Evolutionary conservation across 2,329 filamentous ascomycete species (phyloP), one percentile per base, ranked within the genome.

Genomic region (Hypoxylon sp.): DNA sequence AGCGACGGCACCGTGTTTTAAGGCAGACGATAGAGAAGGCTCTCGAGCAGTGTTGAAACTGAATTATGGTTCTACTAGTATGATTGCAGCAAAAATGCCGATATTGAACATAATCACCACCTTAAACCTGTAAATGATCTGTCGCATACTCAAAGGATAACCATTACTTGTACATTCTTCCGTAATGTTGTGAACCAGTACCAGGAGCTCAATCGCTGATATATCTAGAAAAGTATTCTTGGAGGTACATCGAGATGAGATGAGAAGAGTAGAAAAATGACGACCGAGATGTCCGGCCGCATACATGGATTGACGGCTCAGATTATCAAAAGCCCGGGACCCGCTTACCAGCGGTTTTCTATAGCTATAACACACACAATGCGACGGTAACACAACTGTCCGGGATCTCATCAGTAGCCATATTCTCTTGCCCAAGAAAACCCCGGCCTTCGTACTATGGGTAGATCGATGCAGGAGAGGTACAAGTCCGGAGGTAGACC

Each of bases 1-100:
- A 48, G 59, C n/a, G 59, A 62, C n/a, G 59, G 59, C 8, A 62
- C 59, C 22, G 36, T 62, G 38, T 70, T 57, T 26, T 55, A 28
- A 36, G 18, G 28, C 18, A n/a, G 14, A 40, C 8, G n/a, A 40
- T 40, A 40, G 5, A 20, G 12, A 14, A 40, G 12, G 11, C 20
- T 40, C 9, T 40, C 12, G 4, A 11, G 16, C 16, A 40, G 11
- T 40, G 3, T 11, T 20, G 4, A 20, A 40, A 20, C 7, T 40
- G 16, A 40, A n/a, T n/a, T n/a, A n/a, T n/a, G n/a, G n/a, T n/a
- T n/a, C n/a, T n/a, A n/a, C n/a, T n/a, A n/a, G n/a, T n/a, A n/a
- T n/a, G n/a, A n/a, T n/a, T n/a, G n/a, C n/a, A n/a, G n/a, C n/a
- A n/a, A n/a, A n/a, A n/a, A n/a, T n/a, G n/a, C n/a, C n/a, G n/a